phyloP scores from a whole-genome alignment of 2,329 filamentous ascomycete species.

The Trichoderma sp. region DNA sequence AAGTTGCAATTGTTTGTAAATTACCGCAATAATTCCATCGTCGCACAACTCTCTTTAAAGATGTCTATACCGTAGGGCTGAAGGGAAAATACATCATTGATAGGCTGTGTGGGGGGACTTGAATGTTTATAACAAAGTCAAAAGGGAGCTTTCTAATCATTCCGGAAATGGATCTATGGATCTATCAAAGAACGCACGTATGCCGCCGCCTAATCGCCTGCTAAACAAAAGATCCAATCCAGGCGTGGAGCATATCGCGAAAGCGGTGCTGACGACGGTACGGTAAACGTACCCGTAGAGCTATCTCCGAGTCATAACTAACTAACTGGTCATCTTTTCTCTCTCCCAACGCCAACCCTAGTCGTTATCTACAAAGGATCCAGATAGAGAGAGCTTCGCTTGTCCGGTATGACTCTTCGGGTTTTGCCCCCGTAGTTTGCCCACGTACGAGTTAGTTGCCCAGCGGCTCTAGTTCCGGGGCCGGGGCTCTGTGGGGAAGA shows the following conservation, averaged over 20 bases:
- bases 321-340: not conserved
- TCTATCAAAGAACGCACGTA: not conserved
- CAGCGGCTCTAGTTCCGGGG: not conserved
- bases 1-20: not conserved
- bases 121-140: not conserved
- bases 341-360: not conserved
- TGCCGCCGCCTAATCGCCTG: not conserved
- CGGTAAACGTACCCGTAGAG: slow-evolving; percentile 10
- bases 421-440: not conserved
- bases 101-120: not conserved
- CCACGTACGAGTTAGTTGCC: not conserved
- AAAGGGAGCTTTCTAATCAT: not conserved
- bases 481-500: not conserved
- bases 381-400: not conserved
- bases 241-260: not conserved
- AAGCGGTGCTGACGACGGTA: slow-evolving; percentile 8
- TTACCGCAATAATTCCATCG: not conserved
- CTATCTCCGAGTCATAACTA: not conserved
- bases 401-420: not conserved
- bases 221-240: slow-evolving; percentile 5
- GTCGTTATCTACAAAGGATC: not conserved
- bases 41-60: not conserved
- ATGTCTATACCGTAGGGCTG: not conserved
- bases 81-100: not conserved
- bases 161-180: not conserved